Evolutionary conservation across 1,284 basidiomycete genomes (phyloP), one percentile per base, ranked within the genome.

Genomic region (Vanrija humicola): DNA sequence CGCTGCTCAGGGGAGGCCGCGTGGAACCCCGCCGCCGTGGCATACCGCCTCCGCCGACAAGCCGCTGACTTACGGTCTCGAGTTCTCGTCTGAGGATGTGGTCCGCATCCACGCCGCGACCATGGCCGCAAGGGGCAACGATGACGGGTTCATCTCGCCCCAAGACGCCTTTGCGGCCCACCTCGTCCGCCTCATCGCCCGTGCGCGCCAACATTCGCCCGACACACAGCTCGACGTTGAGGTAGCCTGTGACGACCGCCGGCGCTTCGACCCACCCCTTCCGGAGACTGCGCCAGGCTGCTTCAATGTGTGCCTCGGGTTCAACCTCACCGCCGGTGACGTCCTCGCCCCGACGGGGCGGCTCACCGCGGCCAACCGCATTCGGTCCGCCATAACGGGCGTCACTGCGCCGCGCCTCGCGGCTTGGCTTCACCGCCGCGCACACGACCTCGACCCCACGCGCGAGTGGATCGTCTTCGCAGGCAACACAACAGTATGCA

Each of bases 151-250:
- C 16, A n/a, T 62, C 6, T 79, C 76, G 55, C 72, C 73, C 49
- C 70, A 80, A n/a, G 80, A 81, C 62, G 75, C 79, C 1, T 69
- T 81, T 23, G 71, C 77, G 10, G 77, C 77, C 1, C 78, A 79
- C 62, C 49, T 81, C 16, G 81, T 79, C 79, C 56, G 63, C 3
- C 60, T 73, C 26, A 65, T 79, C 45, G 68, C 76, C 38, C 75
- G 75, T 43, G 78, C 78, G 5, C 71, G 76, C 6, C 57, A 58
- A 1, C 52, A 72, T 19, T 53, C 29, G 5, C 54, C 64, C 8
- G 64, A 70, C 19, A 55, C 63, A 9, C 38, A 52, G 6, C 63
- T 69, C 42, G 64, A 72, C 51, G 59, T 74, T 34, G 65, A 71
- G 50, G 59, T 76, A 28, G 73, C 75, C 2, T 59, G 77, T 28